Base-by-base conservation (phyloP, 495 filamentous ascomycete genomes). In the Schizothecium vesticola region DNA sequence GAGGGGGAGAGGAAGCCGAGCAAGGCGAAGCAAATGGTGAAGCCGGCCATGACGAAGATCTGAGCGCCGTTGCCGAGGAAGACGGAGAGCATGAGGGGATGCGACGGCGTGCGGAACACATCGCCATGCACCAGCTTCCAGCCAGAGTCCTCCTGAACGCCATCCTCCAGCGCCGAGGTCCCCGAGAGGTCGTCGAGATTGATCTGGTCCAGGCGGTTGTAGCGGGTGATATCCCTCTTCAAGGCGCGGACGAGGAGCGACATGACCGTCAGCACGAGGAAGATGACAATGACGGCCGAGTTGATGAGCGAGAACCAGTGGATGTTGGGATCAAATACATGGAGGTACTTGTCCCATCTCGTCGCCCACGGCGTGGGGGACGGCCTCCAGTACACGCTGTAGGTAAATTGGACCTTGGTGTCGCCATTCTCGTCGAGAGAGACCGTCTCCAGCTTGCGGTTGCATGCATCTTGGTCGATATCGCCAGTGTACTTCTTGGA, bases 81-180 rank as follows among this genome's bases (percentile, higher is more conserved):
- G 16, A 99, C 83, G 75, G 92, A 92, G 23, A 99, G 85, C 8
- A 97, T 81, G 57, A 99, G 83, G 1, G 93, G 91, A 64, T 91
- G 88, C 66, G 87, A 85, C 6, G 95, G 95, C 12, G 92, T 88
- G 56, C 95, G 88, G 84, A 99, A 99, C 56, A 99, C 94, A 79
- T 99, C 95, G 58, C 95, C 95, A 73, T 99, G 95, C 0, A 99
- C 94, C 58, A 99, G 82, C 80, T 99, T 99, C 95, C 95, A 99
- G 51, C 95, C 95, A 6, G 93, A 97, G 78, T 99, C 95, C 76
- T 99, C 95, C 75, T 97, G 93, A 1, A 98, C 91, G 16, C 93
- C 94, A 73, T 98, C 95, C 68, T 99, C 94, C 11, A 93, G 79
- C 10, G 86, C 87, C 29, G 86, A 90, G 1, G 89, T 90, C 28